A percentile compares a stretch with the other conserved stretches of the same genome.
These are phyloP conservation scores for Apiotrichum siamense DNA, from an alignment of 1,284 basidiomycete genomes.

Conservation along the genomic window DNA sequence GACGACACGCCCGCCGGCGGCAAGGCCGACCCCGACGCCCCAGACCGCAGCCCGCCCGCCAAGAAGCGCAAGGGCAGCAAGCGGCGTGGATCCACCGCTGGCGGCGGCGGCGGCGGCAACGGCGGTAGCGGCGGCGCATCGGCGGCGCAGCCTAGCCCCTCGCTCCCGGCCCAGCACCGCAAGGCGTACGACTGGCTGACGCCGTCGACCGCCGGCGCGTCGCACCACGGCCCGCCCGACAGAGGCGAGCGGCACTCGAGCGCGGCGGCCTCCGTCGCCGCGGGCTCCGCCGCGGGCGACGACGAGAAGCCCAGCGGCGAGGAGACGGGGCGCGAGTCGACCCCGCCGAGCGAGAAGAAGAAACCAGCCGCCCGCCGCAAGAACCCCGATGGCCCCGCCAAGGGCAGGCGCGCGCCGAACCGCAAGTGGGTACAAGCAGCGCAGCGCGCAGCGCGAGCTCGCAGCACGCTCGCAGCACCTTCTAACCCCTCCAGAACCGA, in stretches of 20 bases:
- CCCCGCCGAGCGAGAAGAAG: slow-evolving; percentile 18
- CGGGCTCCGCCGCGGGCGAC: slow-evolving; percentile 1
- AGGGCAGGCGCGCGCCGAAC: slow-evolving; percentile 37
- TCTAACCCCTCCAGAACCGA: no score
- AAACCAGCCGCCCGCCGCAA: slow-evolving; percentile 15
- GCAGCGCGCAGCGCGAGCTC: no score
- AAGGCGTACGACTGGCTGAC: slow-evolving; percentile 43
- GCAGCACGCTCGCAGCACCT: no score
- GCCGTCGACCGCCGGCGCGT: slow-evolving; percentile 32
- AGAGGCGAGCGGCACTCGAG: slow-evolving; percentile 9
- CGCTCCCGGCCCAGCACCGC: slow-evolving; percentile 17
- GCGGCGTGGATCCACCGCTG: no score
- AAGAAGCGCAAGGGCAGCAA: slow-evolving; percentile 8
- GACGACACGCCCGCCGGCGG: slow-evolving; percentile 9
- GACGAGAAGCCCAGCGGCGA: slow-evolving; percentile 4
- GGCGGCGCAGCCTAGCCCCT: background rate
- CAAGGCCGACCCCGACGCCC: background rate
- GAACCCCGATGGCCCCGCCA: slow-evolving; percentile 26
- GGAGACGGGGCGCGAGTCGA: background rate
- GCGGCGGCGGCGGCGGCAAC: no score
- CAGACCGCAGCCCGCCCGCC: slow-evolving; percentile 6
- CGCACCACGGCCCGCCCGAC: slow-evolving; percentile 37
- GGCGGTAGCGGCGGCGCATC: no score
- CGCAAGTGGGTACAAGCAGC: slow-evolving; percentile 45
- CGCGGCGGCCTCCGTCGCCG: background rate